Base-by-base conservation (phyloP, 2,329 filamentous ascomycete species). In the Colletotrichum chlorophyti region DNA sequence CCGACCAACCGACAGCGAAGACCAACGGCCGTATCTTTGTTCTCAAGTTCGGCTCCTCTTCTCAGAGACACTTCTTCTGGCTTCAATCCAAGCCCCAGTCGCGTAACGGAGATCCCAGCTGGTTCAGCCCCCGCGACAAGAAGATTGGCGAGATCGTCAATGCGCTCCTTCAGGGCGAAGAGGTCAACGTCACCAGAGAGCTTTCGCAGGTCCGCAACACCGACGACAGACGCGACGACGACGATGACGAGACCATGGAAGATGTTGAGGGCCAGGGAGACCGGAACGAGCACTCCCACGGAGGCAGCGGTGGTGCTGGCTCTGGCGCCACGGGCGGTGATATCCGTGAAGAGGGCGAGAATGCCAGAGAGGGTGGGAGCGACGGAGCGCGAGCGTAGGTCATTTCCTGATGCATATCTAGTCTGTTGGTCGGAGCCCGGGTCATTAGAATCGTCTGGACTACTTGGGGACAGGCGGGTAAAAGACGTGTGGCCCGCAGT, bases 311-410 rank as follows among this genome's bases (percentile, higher is more conserved):
- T 60, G 93, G 93, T 64, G 93, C 93, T 60, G 93, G 93, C 29
- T 79, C 91, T 53, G 93, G 84, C 74, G 93, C 93, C 50, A 97
- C 93, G 3, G 94, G 94, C 54, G 94, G 93, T 63, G 94, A 99
- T 72, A 79, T 97, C 66, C 86, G 93, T 75, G 88, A 96, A 74
- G 95, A 98, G 75, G 95, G 95, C 58, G 87, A 92, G 74, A 88
- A 86, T 66, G 87, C 94, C 64, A 85, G 96, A 78, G 93, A 97
- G 76, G 95, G 94, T 60, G 95, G 96, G 72, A 92, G 92, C 67
- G 95, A 98, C 77, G 95, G 96, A 70, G 96, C 91, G 79, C 88
- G 95, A 97, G 95, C 94, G 95, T 99, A 98, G 94, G 96, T 99
- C 37, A 11, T 35, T 42, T 58, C 42, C 58, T 47, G 15, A 52